Evolutionary conservation across 768 basidiomycete genomes (phyloP).

Genomic region (Hericium erinaceus): DNA sequence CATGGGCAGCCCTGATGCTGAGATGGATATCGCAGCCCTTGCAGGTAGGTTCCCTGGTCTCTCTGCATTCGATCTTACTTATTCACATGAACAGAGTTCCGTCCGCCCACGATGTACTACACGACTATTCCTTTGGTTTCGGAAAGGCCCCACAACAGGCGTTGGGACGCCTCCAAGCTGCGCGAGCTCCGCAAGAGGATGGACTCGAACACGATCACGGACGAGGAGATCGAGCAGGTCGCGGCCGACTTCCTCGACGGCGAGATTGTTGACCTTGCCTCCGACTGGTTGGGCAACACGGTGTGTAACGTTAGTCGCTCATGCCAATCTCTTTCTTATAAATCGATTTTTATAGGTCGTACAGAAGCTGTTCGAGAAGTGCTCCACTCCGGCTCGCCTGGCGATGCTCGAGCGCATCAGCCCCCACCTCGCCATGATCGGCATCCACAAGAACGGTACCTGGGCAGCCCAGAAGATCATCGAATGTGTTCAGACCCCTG

Average conservation of each 20-base stretch:
- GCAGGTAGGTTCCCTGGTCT: constrained; percentile 53
- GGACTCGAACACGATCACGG: constrained; percentile 78
- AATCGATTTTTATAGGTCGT: constrained; percentile 45
- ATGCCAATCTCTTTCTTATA: not conserved
- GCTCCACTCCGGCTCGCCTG: constrained; percentile 65
- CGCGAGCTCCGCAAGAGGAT: constrained; percentile 91
- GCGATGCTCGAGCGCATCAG: constrained; percentile 91
- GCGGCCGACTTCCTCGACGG: constrained; percentile 87
- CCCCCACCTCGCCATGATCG: constrained; percentile 93
- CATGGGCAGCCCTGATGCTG: constrained; percentile 65
- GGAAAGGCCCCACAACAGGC: constrained; percentile 75
- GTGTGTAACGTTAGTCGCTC: constrained; percentile 28
- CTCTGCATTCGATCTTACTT: not conserved
- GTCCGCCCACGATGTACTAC: constrained; percentile 93
- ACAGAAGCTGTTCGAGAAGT: constrained; percentile 93
- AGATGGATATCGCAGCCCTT: constrained; percentile 76
- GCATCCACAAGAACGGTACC: constrained; percentile 98
- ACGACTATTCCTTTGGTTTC: constrained; percentile 88
- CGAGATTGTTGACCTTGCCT: constrained; percentile 90
- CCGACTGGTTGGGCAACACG: constrained; percentile 98
- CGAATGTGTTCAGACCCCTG: constrained; percentile 81
- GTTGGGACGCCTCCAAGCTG: constrained; percentile 89
- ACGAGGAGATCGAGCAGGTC: constrained; percentile 85
- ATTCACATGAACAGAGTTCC: constrained; percentile 54
- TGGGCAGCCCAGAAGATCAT: constrained; percentile 99